Conservation (phyloP, 768 basidiomycete species). For the Polyporus arcularius region DNA sequence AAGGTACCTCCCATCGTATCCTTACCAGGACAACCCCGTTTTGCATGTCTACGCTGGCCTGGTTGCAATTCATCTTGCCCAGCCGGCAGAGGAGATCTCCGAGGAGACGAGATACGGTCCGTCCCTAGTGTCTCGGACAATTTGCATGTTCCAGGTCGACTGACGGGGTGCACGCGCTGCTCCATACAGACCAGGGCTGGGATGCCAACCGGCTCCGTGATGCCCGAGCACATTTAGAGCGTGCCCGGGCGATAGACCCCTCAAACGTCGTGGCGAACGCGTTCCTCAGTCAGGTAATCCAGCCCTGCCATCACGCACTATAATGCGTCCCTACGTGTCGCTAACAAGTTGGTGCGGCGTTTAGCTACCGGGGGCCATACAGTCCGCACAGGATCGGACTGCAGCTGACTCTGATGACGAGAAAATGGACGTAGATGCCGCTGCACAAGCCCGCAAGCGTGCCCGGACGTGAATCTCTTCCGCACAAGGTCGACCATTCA, state of each 20-base stretch:
- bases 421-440: slow-evolving; percentile 27
- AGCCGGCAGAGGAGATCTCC: slow-evolving; percentile 28
- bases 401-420: slow-evolving; percentile 42
- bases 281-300: slow-evolving; percentile 55
- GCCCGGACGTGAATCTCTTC: slow-evolving; percentile 25
- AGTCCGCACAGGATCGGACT: slow-evolving; percentile 12
- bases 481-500: background rate
- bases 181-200: slow-evolving; percentile 13
- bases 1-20: slow-evolving; percentile 86
- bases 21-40: slow-evolving; percentile 79
- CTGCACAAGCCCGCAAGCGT: slow-evolving; percentile 37
- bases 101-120: slow-evolving; percentile 8
- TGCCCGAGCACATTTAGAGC: slow-evolving; percentile 66
- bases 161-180: background rate
- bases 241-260: slow-evolving; percentile 60
- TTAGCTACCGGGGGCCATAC: slow-evolving; percentile 21
- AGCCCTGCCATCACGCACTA: slow-evolving; percentile 17
- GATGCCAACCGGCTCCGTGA: slow-evolving; percentile 46
- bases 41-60: slow-evolving; percentile 86
- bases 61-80: slow-evolving; percentile 64
- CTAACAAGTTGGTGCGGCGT: slow-evolving; percentile 3
- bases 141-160: background rate
- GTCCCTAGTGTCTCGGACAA: background rate
- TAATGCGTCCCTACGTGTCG: background rate
- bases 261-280: slow-evolving; percentile 51